Percentiles rank a stretch among this genome's conserved stretches.
phyloP scores from a whole-genome alignment of 352 stramenopile genomes.

The Phytopythium ostracodes region DNA sequence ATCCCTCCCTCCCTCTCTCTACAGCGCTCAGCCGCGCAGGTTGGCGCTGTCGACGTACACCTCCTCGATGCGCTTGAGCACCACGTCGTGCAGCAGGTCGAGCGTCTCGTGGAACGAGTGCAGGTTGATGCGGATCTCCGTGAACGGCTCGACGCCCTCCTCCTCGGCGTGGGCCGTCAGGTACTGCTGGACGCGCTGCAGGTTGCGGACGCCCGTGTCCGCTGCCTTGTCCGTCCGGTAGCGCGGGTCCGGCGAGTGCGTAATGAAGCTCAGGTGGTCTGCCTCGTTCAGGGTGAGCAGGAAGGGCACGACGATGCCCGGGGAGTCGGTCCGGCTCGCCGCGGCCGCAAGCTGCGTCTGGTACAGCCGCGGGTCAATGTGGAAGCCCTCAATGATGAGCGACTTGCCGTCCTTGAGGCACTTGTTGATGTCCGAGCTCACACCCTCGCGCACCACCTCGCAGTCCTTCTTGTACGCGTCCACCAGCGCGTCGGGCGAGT shows the following conservation, averaged over 20 bases:
- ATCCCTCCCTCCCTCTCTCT: neutral
- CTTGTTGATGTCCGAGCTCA: slow-evolving; percentile 86
- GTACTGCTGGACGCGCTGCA: slow-evolving; percentile 79
- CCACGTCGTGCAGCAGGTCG: slow-evolving; percentile 80
- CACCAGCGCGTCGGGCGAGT: slow-evolving; percentile 57
- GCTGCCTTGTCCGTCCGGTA: slow-evolving; percentile 58
- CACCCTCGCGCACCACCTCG: slow-evolving; percentile 70
- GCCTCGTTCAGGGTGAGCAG: slow-evolving; percentile 58
- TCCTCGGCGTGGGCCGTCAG: slow-evolving; percentile 46
- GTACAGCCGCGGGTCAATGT: slow-evolving; percentile 84
- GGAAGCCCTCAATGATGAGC: slow-evolving; percentile 84
- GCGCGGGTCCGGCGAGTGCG: slow-evolving; percentile 74
- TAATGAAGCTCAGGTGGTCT: slow-evolving; percentile 78
- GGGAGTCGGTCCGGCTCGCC: slow-evolving; percentile 27
- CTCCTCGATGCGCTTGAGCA: slow-evolving; percentile 81
- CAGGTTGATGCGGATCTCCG: slow-evolving; percentile 73
- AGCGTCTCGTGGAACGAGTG: slow-evolving; percentile 87
- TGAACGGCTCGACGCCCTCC: slow-evolving; percentile 54
- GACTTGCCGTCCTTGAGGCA: slow-evolving; percentile 89
- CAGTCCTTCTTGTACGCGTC: slow-evolving; percentile 76
- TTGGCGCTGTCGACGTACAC: slow-evolving; percentile 42
- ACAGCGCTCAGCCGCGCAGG: neutral
- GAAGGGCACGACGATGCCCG: slow-evolving; percentile 81
- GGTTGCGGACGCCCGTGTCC: slow-evolving; percentile 59
- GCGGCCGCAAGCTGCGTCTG: slow-evolving; percentile 57